Evolutionary conservation across 148 eudicot species (phyloP).

Genomic region (Chenopodium formosanum): DNA sequence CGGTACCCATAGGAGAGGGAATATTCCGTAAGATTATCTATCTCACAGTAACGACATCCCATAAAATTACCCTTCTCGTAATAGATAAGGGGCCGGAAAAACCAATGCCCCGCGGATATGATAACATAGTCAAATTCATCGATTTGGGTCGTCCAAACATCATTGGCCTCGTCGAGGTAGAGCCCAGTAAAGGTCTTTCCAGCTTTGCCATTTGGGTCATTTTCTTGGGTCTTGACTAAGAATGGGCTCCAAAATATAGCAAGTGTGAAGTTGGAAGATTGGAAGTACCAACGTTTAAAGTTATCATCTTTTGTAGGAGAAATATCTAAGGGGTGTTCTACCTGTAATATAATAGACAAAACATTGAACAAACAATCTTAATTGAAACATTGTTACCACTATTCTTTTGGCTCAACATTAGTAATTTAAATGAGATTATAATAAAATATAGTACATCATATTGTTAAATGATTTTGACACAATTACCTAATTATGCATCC

Average conservation of each 20-base stretch:
- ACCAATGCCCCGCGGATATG: constrained; percentile 71
- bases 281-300: constrained; percentile 51
- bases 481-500: constrained; percentile 14
- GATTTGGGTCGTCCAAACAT: constrained; percentile 51
- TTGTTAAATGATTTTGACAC: background rate
- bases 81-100: constrained; percentile 47
- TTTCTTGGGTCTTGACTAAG: constrained; percentile 38
- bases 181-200: constrained; percentile 50
- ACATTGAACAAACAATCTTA: background rate
- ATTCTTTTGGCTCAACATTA: too few relatives aligned
- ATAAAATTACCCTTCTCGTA: constrained; percentile 39
- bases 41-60: constrained; percentile 62
- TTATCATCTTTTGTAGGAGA: constrained; percentile 46
- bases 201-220: constrained; percentile 36
- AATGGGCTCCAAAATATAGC: constrained; percentile 46
- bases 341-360: constrained; percentile 29
- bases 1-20: constrained; percentile 48
- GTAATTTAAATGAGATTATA: too few relatives aligned
- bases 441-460: too few relatives aligned
- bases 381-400: too few relatives aligned
- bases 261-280: constrained; percentile 52
- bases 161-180: constrained; percentile 56
- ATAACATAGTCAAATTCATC: constrained; percentile 56
- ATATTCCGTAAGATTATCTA: constrained; percentile 37
- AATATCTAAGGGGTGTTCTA: constrained; percentile 49